phyloP scores from a whole-genome alignment of 257 asterid genomes.

The Forsythia suspensa region DNA sequence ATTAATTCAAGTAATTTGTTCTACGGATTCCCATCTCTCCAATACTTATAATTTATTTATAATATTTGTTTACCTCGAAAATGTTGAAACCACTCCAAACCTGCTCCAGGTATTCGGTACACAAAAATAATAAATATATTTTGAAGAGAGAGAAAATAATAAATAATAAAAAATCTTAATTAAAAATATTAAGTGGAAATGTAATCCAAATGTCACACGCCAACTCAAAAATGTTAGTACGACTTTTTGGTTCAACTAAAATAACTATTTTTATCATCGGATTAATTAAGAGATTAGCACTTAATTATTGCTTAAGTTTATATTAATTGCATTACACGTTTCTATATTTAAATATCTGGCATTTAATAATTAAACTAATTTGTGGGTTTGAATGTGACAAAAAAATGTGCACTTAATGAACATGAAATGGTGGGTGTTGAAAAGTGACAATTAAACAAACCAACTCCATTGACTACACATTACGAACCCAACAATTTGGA shows the following conservation, averaged over 20 bases:
- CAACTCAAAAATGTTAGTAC: too few species aligned
- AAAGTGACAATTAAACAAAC: not conserved
- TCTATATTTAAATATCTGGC: not conserved
- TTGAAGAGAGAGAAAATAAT: slow-evolving; percentile 20
- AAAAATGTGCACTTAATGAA: not conserved
- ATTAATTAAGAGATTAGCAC: not conserved
- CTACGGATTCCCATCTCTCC: too few species aligned
- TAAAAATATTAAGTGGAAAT: not conserved
- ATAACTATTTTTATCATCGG: too few species aligned
- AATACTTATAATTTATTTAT: too few species aligned
- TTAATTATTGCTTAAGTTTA: not conserved
- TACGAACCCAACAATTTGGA: not conserved
- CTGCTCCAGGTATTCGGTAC: slow-evolving; percentile 7
- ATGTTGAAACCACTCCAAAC: not conserved
- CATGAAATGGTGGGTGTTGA: not conserved
- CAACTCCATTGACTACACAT: not conserved
- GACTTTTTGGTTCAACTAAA: too few species aligned
- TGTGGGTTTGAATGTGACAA: not conserved
- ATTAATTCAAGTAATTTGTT: too few species aligned
- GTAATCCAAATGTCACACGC: not conserved
- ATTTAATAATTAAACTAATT: not conserved
- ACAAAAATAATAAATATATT: too few species aligned
- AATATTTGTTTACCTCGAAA: not conserved
- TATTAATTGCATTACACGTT: not conserved
- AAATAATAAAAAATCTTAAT: not conserved